Evolutionary conservation across 106 monocot genomes (phyloP).

Genomic region (Iris macrosiphon): DNA sequence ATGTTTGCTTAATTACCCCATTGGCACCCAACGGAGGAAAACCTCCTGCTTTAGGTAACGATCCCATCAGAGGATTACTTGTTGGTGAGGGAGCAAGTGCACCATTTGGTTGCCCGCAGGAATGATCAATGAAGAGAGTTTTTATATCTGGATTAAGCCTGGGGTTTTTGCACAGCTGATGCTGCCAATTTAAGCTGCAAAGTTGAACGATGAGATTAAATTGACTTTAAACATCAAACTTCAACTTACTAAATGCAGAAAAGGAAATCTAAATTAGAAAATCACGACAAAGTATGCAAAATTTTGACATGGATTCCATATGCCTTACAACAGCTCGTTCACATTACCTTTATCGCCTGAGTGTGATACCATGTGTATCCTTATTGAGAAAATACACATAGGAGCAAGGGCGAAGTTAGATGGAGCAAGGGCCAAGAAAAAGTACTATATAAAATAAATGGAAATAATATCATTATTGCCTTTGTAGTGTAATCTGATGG

Average conservation of each 20-base stretch:
- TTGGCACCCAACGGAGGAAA: conserved; percentile 50
- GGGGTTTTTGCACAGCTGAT: conserved; percentile 78
- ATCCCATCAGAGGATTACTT: conserved; percentile 51
- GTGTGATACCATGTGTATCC: no score
- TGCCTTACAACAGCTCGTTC: background rate
- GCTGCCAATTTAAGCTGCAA: conserved; percentile 86
- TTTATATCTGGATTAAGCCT: conserved; percentile 80
- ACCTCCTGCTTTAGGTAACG: conserved; percentile 47
- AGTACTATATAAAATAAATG: no score
- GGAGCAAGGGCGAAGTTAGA: no score
- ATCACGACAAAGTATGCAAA: background rate
- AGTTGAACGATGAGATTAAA: conserved; percentile 1
- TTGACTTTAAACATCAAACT: background rate
- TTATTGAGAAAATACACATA: no score
- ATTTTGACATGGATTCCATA: background rate
- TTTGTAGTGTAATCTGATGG: no score
- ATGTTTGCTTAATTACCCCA: conserved; percentile 50
- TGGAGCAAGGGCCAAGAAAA: no score
- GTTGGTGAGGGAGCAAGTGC: conserved; percentile 47
- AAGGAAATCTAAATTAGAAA: background rate
- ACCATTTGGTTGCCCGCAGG: conserved; percentile 74
- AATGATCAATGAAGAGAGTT: conserved; percentile 84
- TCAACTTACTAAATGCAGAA: background rate
- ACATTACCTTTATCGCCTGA: background rate
- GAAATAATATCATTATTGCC: no score